Percentiles rank a stretch among this genome's conserved stretches.
Conservation (phyloP, 192 early-diverging fungal species). For the Backusella circina region DNA sequence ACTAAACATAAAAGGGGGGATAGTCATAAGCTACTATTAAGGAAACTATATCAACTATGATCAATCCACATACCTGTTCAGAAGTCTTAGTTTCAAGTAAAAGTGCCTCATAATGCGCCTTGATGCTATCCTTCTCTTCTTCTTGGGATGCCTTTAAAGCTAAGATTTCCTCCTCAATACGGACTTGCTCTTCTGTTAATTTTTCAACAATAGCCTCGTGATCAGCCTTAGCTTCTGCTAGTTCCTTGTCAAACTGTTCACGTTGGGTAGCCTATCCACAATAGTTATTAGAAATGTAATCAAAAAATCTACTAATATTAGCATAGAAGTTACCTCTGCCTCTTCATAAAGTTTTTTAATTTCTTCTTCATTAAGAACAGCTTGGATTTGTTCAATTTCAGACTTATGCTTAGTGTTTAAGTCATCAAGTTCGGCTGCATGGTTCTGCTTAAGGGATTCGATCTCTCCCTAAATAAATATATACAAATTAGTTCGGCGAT, state of each 20-base stretch:
- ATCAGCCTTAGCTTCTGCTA: neutral
- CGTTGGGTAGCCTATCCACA: neutral
- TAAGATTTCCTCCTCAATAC: slow-evolving; percentile 2
- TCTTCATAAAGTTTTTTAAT: neutral
- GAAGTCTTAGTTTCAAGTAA: neutral
- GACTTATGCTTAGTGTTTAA: neutral
- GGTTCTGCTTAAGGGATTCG: neutral
- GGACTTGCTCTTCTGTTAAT: neutral
- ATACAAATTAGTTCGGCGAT: neutral
- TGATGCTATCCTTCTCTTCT: neutral
- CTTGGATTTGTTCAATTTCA: slow-evolving; percentile 6
- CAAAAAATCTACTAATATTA: neutral
- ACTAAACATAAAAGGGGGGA: neutral
- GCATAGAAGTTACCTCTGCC: neutral
- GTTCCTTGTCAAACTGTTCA: slow-evolving; percentile 1
- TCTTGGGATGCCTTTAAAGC: neutral
- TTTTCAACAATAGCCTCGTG: slow-evolving; percentile 1
- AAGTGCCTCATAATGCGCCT: neutral
- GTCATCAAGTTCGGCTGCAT: slow-evolving; percentile 5
- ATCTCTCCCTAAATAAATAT: slow-evolving; percentile 15
- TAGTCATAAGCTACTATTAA: neutral
- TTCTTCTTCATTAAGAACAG: slow-evolving; percentile 4
- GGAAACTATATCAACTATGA: neutral
- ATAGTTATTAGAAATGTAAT: neutral
- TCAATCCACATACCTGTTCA: neutral